Evolutionary conservation across 2,329 filamentous ascomycete species (phyloP).

Genomic region (Aspergillus calidoustus): DNA sequence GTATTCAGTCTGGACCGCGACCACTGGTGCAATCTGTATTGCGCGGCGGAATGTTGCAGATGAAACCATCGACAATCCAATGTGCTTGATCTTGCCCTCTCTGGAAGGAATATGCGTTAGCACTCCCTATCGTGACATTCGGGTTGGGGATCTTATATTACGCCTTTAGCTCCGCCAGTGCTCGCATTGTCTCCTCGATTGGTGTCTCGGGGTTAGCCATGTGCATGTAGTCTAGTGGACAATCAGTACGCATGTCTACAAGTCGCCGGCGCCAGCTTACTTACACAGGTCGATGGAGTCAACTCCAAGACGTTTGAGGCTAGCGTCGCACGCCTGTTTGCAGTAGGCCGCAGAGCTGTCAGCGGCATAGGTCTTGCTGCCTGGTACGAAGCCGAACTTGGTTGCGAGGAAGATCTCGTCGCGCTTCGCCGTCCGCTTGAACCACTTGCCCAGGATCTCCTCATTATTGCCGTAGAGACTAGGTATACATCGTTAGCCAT

Average conservation of each 20-base stretch:
- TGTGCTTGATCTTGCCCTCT: constrained; percentile 20
- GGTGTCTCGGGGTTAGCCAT: constrained; percentile 6
- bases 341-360: constrained; percentile 8
- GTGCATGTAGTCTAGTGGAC: constrained; percentile 11
- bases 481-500: background rate
- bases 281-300: constrained; percentile 11
- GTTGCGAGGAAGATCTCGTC: constrained; percentile 14
- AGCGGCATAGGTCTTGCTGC: background rate
- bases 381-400: constrained; percentile 9
- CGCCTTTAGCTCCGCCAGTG: constrained; percentile 8
- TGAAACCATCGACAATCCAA: constrained; percentile 50
- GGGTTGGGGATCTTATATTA: background rate
- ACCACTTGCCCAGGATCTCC: constrained; percentile 13
- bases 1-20: constrained; percentile 55
- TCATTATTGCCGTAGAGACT: constrained; percentile 16
- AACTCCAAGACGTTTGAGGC: constrained; percentile 5
- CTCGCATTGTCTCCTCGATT: constrained; percentile 15
- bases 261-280: background rate
- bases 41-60: constrained; percentile 51
- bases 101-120: background rate
- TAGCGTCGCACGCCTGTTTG: constrained; percentile 4
- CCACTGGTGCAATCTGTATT: constrained; percentile 48
- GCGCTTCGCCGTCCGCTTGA: constrained; percentile 4
- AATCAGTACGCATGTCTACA: background rate
- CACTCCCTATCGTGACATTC: background rate